Percentiles rank a stretch among this genome's conserved stretches.
Evolutionary conservation across 371 early-diverging fungal species (phyloP).

Genomic region (Mucor piriformis): DNA sequence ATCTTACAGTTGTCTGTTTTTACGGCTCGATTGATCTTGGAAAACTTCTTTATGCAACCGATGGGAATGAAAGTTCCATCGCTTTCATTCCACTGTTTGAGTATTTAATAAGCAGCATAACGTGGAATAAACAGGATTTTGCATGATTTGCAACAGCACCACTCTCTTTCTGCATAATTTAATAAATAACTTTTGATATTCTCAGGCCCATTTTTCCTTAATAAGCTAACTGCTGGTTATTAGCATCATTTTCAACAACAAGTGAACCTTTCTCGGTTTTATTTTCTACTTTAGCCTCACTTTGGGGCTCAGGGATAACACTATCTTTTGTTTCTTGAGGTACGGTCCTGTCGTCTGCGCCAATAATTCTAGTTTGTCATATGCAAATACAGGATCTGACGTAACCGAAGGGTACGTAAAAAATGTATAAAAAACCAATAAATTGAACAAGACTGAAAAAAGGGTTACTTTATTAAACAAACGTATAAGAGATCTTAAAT

Average conservation of each 20-base stretch:
- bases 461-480: too few species aligned
- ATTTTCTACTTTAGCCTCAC: conserved; percentile 6
- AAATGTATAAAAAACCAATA: too few species aligned
- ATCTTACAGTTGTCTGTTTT: conserved; percentile 2
- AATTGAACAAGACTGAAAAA: too few species aligned
- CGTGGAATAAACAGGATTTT: conserved; percentile 4
- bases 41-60: background rate
- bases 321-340: background rate
- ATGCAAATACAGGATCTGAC: background rate
- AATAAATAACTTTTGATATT: conserved; percentile 3
- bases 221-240: conserved; percentile 5
- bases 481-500: too few species aligned
- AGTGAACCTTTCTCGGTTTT: background rate
- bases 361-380: conserved; percentile 1
- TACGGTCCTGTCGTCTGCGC: background rate
- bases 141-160: conserved; percentile 5
- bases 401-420: too few species aligned
- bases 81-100: conserved; percentile 2
- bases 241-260: background rate
- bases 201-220: conserved; percentile 1
- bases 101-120: conserved; percentile 6
- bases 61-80: too few species aligned
- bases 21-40: background rate
- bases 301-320: conserved; percentile 1
- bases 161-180: background rate